Base-by-base conservation (phyloP, 1,284 basidiomycete genomes). In the Trichosporon coremiiforme region DNA sequence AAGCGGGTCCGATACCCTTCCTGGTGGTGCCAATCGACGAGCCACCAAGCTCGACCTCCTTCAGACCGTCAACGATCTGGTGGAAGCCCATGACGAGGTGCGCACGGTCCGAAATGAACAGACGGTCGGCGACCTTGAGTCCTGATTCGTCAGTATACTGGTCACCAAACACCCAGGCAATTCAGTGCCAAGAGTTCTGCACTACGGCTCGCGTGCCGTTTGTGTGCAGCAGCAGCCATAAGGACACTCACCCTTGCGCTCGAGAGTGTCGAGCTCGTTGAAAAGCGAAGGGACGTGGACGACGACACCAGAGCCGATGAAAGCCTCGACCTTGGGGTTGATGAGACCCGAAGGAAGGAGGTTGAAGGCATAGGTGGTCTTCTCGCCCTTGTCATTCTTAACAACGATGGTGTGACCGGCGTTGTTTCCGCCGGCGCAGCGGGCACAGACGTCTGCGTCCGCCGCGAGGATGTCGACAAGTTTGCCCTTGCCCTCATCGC, bases 71-170 rank as follows among this genome's bases (percentile, higher is more conserved):
- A 53, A 99, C 97, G 78, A 98, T 97, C 85, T 99, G 96, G 85
- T 99, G 96, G 84, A 99, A 99, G 84, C 98, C 96, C 79, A 98
- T 95, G 63, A 99, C 96, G 74, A 99, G 90, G 76, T 97, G 94
- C 2, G 96, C 94, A 74, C 96, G 91, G 85, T 98, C 95, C 25
- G 96, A 98, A 76, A 99, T 86, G 83, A 98, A 92, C 25, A 99
- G 86, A 55, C 97, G 90, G 73, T 89, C 88, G 12, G 89, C 88
- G 84, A 94, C 97, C 79, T 93, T 88, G 69, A 99, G 89, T 38
- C 94, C 94, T 95, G 70, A 6, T n/a, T 33, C 53, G 29, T 35
- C 5, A 67, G 57, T 33, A 35, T n/a, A 1, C n/a, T 15, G 1
- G 20, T n/a, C 41, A 45, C 41, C 41, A n/a, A 20, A 25, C 64